phyloP scores from a whole-genome alignment of 345 rosid genomes.

The Brassica juncea region DNA sequence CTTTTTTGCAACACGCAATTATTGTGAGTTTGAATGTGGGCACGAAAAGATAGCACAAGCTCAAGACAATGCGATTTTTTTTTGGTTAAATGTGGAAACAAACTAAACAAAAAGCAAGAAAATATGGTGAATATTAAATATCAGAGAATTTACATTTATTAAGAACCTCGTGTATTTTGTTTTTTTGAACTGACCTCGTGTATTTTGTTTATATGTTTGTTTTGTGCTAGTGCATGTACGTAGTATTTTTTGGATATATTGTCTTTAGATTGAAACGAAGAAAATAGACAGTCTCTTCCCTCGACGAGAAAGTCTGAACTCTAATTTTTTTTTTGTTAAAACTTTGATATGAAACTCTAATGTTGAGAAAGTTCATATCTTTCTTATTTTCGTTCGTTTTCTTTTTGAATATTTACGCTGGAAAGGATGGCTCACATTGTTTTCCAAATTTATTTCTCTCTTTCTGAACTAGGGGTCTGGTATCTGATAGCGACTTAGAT shows the following conservation, averaged over 20 bases:
- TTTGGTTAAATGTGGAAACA: neutral
- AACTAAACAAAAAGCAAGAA: neutral
- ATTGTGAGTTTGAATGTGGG: conserved; percentile 1
- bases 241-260: neutral
- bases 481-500: conserved; percentile 40
- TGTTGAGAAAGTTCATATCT: conserved; percentile 1
- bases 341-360: neutral
- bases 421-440: conserved; percentile 8
- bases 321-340: too few species aligned
- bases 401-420: neutral
- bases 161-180: neutral
- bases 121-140: neutral
- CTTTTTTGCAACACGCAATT: neutral
- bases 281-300: conserved; percentile 29
- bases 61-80: neutral
- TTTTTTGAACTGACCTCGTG: neutral
- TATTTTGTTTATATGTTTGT: too few species aligned
- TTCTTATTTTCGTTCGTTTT: neutral
- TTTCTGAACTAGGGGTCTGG: conserved; percentile 29
- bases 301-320: conserved; percentile 26
- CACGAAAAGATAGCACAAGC: conserved; percentile 10
- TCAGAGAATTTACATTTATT: too few species aligned
- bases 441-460: neutral
- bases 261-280: neutral
- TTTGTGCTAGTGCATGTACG: too few species aligned